phyloP scores from a whole-genome alignment of 495 filamentous ascomycete species.

The Wilcoxina mikolae region DNA sequence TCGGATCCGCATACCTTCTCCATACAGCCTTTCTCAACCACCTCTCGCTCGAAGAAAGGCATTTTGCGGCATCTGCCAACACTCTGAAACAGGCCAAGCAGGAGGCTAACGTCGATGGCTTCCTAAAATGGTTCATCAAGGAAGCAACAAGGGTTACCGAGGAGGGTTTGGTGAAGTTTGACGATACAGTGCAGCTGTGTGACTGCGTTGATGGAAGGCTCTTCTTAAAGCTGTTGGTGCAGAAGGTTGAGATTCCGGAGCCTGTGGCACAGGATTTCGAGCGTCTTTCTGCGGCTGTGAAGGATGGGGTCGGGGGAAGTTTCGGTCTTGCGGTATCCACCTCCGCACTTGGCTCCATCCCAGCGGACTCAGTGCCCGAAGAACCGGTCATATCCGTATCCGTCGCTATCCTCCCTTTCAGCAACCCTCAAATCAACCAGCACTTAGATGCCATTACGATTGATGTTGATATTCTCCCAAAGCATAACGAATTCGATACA shows the following conservation, averaged over 20 bases:
- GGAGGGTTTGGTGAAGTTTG: not conserved
- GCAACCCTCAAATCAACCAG: constrained; percentile 42
- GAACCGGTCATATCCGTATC: not conserved
- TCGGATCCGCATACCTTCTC: constrained; percentile 23
- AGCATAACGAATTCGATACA: constrained; percentile 6
- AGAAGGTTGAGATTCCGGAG: not conserved
- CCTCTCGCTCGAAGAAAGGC: constrained; percentile 26
- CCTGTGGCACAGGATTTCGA: not conserved
- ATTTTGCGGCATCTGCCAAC: not conserved
- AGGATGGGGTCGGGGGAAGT: not conserved
- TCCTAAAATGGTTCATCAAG: constrained; percentile 18
- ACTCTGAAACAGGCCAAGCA: not conserved
- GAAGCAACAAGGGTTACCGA: constrained; percentile 6
- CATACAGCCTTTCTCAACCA: constrained; percentile 29
- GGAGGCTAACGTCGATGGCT: constrained; percentile 4
- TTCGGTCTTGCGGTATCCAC: not conserved
- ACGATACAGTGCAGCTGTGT: constrained; percentile 31
- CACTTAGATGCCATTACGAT: constrained; percentile 34
- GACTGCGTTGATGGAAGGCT: constrained; percentile 56
- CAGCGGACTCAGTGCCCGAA: no score
- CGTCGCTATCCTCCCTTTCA: constrained; percentile 42
- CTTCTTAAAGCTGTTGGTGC: constrained; percentile 28
- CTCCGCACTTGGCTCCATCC: not conserved
- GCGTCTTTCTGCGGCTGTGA: not conserved
- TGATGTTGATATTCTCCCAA: not conserved